These are phyloP conservation scores for Mycogone perniciosa DNA, from an alignment of 2,329 filamentous ascomycete genomes.

Conservation along the genomic window DNA sequence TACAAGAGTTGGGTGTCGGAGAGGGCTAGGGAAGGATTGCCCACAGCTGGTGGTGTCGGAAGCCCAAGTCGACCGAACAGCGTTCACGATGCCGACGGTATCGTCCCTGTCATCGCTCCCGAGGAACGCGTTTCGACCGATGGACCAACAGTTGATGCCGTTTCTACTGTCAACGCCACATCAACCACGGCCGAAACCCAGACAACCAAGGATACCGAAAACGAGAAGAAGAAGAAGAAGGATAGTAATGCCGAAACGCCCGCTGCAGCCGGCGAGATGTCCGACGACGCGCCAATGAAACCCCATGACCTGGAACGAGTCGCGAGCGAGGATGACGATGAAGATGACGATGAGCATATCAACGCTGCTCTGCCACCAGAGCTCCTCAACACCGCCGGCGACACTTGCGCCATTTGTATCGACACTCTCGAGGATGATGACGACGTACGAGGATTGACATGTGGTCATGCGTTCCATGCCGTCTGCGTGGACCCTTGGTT, in stretches of 20 bases:
- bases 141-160: slow-evolving; percentile 23
- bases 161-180: slow-evolving; percentile 16
- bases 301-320: slow-evolving; percentile 33
- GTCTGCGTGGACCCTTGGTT: slow-evolving; percentile 95
- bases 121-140: slow-evolving; percentile 43
- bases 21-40: slow-evolving; percentile 75
- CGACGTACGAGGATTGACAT: slow-evolving; percentile 87
- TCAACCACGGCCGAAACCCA: slow-evolving; percentile 15
- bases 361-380: slow-evolving; percentile 76
- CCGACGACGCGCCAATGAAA: slow-evolving; percentile 13
- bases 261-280: not conserved
- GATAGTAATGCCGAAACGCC: slow-evolving; percentile 8
- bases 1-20: slow-evolving; percentile 92
- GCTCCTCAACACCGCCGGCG: slow-evolving; percentile 72
- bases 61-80: slow-evolving; percentile 68
- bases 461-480: slow-evolving; percentile 97
- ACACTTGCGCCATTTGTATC: slow-evolving; percentile 94
- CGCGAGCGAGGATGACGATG: slow-evolving; percentile 49
- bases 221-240: slow-evolving; percentile 13
- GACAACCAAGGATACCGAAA: slow-evolving; percentile 15
- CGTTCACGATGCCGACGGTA: slow-evolving; percentile 59
- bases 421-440: slow-evolving; percentile 92
- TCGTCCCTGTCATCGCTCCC: slow-evolving; percentile 37
- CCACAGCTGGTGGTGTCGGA: slow-evolving; percentile 77
- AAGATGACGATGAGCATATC: slow-evolving; percentile 76